Conservation (phyloP, 495 filamentous ascomycete species). For the Penicillium pulvis region DNA sequence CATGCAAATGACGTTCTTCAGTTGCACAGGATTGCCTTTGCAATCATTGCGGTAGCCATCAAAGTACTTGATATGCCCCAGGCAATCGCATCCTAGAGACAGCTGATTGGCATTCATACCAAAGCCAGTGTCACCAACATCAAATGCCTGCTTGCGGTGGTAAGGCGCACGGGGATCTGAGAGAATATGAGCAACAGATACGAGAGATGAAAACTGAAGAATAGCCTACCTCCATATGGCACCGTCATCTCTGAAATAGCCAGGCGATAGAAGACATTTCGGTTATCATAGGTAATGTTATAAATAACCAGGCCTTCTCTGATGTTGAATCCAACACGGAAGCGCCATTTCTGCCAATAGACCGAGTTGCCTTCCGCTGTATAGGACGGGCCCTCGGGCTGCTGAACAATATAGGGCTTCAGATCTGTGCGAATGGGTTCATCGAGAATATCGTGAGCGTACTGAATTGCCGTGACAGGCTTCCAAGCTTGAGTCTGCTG, state of each 20-base stretch:
- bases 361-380: conserved; percentile 49
- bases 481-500: conserved; percentile 41
- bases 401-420: conserved; percentile 74
- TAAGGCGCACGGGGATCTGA: conserved; percentile 66
- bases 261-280: conserved; percentile 69
- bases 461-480: conserved; percentile 59
- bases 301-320: conserved; percentile 65
- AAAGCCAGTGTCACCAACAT: conserved; percentile 68
- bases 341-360: conserved; percentile 70
- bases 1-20: conserved; percentile 63
- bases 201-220: not conserved
- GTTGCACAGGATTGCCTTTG: conserved; percentile 54
- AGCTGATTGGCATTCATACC: conserved; percentile 69
- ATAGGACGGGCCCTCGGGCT: conserved; percentile 79
- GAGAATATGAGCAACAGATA: conserved; percentile 26
- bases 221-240: conserved; percentile 47
- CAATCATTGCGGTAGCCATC: conserved; percentile 58
- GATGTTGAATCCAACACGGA: conserved; percentile 65
- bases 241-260: conserved; percentile 77
- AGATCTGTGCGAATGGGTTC: conserved; percentile 56
- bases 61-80: conserved; percentile 69
- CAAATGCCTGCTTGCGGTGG: conserved; percentile 70
- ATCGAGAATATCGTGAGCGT: conserved; percentile 43
- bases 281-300: conserved; percentile 67
- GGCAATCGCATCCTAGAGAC: conserved; percentile 66